A percentile compares a stretch with the other conserved stretches of the same genome.
Conservation (phyloP, 73 alveolate species). For the Durusdinium trenchii region DNA sequence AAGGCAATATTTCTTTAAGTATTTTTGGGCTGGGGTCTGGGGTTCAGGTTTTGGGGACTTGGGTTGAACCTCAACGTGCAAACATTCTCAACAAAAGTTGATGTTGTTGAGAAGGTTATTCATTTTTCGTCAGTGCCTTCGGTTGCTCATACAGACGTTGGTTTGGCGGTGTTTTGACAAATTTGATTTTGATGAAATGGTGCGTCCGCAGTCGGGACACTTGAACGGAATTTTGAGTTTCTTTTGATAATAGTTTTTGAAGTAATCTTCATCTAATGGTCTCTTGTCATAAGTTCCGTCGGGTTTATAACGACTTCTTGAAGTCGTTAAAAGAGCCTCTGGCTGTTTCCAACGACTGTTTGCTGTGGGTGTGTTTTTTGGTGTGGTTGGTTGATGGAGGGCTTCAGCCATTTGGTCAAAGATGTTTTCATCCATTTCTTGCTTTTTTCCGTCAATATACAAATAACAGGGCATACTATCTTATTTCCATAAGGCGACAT, state of each 20-base stretch:
- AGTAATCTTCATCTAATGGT: neutral
- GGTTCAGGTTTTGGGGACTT: neutral
- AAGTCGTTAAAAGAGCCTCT: neutral
- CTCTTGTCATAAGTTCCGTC: constrained; percentile 26
- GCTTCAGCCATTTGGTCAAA: constrained; percentile 31
- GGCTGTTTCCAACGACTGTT: neutral
- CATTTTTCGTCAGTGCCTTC: neutral
- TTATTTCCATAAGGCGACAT: neutral
- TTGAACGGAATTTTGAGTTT: neutral
- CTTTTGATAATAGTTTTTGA: neutral
- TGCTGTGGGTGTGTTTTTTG: constrained; percentile 12
- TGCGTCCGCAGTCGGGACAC: constrained; percentile 51
- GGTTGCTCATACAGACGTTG: neutral
- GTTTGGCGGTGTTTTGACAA: constrained; percentile 14
- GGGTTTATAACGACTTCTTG: neutral
- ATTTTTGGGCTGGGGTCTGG: neutral
- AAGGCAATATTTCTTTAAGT: constrained; percentile 9
- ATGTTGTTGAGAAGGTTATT: no score
- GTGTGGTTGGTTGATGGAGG: constrained; percentile 6
- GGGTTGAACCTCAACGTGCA: neutral
- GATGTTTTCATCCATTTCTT: constrained; percentile 47
- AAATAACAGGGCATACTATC: constrained; percentile 26
- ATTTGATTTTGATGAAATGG: neutral
- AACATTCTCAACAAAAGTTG: no score
- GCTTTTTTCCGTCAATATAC: constrained; percentile 33